phyloP scores from a whole-genome alignment of 2,329 filamentous ascomycete genomes.

The Verticillium albo-atrum region DNA sequence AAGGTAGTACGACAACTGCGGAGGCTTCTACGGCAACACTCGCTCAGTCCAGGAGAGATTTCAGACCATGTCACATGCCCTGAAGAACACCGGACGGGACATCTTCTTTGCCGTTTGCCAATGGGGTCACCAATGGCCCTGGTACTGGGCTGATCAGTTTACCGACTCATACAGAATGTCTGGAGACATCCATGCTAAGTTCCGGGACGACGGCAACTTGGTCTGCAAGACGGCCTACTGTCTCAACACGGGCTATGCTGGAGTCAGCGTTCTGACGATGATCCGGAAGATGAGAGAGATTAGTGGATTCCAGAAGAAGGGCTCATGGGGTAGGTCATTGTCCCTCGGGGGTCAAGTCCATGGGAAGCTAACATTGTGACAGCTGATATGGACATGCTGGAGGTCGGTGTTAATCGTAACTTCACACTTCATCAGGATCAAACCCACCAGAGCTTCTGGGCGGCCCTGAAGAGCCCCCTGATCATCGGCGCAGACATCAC shows the following conservation, averaged over 20 bases:
- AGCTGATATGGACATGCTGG: slow-evolving; percentile 35
- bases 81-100: slow-evolving; percentile 22
- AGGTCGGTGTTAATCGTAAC: slow-evolving; percentile 29
- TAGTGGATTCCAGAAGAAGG: slow-evolving; percentile 21
- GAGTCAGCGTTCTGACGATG: slow-evolving; percentile 22
- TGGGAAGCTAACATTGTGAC: slow-evolving; percentile 2
- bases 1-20: slow-evolving; percentile 45
- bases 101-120: slow-evolving; percentile 28
- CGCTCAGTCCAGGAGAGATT: slow-evolving; percentile 41
- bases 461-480: slow-evolving; percentile 38
- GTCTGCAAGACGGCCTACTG: slow-evolving; percentile 26
- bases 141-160: slow-evolving; percentile 16
- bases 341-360: no score
- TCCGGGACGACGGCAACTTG: slow-evolving; percentile 15
- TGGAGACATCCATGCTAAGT: slow-evolving; percentile 25
- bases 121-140: slow-evolving; percentile 24
- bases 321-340: slow-evolving; percentile 18
- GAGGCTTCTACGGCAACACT: slow-evolving; percentile 42
- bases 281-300: slow-evolving; percentile 28
- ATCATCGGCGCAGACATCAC: slow-evolving; percentile 35
- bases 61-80: slow-evolving; percentile 24
- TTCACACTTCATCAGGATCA: slow-evolving; percentile 32
- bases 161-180: slow-evolving; percentile 26
- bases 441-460: slow-evolving; percentile 41
- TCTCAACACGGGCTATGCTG: slow-evolving; percentile 27